Evolutionary conservation across 768 basidiomycete genomes (phyloP).

Genomic region (Phlebiopsis flavidoalba): DNA sequence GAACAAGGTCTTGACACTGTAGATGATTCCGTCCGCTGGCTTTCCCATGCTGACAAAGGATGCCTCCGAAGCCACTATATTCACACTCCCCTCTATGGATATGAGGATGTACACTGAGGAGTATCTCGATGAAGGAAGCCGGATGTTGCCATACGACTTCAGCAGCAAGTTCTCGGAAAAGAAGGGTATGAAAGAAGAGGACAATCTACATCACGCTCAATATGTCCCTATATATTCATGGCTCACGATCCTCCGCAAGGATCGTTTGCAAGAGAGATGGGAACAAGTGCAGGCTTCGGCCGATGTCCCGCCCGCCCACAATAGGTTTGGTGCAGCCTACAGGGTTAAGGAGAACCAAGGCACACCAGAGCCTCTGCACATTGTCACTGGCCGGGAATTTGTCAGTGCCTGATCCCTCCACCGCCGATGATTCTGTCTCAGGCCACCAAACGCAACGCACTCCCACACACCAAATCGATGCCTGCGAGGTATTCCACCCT

Average conservation of each 20-base stretch:
- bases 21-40: conserved; percentile 55
- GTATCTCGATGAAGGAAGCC: conserved; percentile 31
- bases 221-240: conserved; percentile 81
- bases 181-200: conserved; percentile 47
- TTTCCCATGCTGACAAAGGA: conserved; percentile 54
- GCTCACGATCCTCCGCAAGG: conserved; percentile 75
- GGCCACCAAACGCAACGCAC: background rate
- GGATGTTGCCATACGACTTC: conserved; percentile 61
- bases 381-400: conserved; percentile 2
- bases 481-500: background rate
- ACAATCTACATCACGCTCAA: conserved; percentile 71
- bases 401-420: background rate
- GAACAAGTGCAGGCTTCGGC: conserved; percentile 61
- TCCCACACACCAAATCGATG: background rate
- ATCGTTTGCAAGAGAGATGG: conserved; percentile 62
- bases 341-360: conserved; percentile 1
- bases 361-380: conserved; percentile 3
- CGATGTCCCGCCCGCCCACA: conserved; percentile 37
- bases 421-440: background rate
- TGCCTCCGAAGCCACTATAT: conserved; percentile 67
- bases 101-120: conserved; percentile 80
- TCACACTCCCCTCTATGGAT: conserved; percentile 76
- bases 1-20: conserved; percentile 25
- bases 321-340: conserved; percentile 2
- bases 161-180: conserved; percentile 60